phyloP scores from a whole-genome alignment of 805 yeast species.

The Hanseniaspora valbyensis region DNA sequence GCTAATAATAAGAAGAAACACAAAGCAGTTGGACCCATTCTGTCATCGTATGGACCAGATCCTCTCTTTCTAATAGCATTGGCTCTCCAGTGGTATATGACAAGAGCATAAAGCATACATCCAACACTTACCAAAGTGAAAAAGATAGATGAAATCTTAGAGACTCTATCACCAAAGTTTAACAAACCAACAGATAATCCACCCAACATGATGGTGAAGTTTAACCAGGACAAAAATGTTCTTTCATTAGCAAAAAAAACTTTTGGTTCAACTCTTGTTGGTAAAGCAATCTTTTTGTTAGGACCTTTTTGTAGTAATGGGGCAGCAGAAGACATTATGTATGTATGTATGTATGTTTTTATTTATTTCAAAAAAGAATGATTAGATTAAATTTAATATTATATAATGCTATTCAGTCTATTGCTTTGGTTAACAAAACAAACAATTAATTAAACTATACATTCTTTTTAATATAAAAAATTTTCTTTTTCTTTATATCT shows the following conservation, averaged over 20 bases:
- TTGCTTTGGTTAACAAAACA: no score
- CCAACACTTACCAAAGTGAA: constrained; percentile 96
- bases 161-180: constrained; percentile 91
- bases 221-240: constrained; percentile 95
- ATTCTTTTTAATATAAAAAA: no score
- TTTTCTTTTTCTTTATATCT: no score
- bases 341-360: neutral
- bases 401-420: no score
- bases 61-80: constrained; percentile 96
- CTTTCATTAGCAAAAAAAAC: constrained; percentile 98
- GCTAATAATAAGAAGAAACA: constrained; percentile 89
- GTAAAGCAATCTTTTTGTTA: constrained; percentile 89
- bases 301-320: constrained; percentile 65
- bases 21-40: constrained; percentile 95
- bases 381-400: no score
- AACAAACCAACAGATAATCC: constrained; percentile 91
- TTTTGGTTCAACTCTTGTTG: constrained; percentile 97
- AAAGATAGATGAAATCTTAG: constrained; percentile 83
- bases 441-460: no score
- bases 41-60: constrained; percentile 97
- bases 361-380: no score
- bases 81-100: constrained; percentile 99
- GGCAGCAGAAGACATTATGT: constrained; percentile 48
- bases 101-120: constrained; percentile 90
- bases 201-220: constrained; percentile 96